Evolutionary conservation across 2,329 filamentous ascomycete genomes (phyloP).

Genomic region (Penicillium sumatraense): DNA sequence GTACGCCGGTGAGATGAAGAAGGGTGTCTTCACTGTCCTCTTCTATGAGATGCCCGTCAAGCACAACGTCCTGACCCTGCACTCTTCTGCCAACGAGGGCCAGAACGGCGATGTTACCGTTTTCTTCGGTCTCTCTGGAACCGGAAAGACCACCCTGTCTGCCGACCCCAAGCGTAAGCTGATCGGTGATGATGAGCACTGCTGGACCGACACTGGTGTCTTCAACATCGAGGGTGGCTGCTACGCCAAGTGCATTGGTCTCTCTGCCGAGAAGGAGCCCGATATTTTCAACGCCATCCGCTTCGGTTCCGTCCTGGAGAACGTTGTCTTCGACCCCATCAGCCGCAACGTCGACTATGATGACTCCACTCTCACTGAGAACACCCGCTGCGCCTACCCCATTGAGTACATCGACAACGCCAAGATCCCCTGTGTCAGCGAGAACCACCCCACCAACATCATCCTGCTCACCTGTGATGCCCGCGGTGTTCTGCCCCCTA

Average conservation of each 20-base stretch:
- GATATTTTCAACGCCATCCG: conserved; percentile 96
- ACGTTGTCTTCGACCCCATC: conserved; percentile 93
- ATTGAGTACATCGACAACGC: conserved; percentile 99
- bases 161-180: conserved; percentile 94
- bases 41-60: conserved; percentile 99
- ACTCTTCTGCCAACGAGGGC: conserved; percentile 98
- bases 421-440: conserved; percentile 93
- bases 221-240: conserved; percentile 99
- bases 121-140: conserved; percentile 98
- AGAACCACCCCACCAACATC: conserved; percentile 92
- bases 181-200: conserved; percentile 99
- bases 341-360: conserved; percentile 95
- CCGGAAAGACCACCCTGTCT: conserved; percentile 97
- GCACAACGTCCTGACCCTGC: conserved; percentile 97
- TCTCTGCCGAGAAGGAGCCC: conserved; percentile 97
- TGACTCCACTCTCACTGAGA: conserved; percentile 92
- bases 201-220: conserved; percentile 94
- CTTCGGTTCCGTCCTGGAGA: conserved; percentile 97
- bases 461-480: conserved; percentile 98
- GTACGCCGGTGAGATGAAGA: conserved; percentile 98
- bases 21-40: conserved; percentile 97
- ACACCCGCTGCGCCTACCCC: conserved; percentile 97
- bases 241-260: conserved; percentile 98
- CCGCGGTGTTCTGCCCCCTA: conserved; percentile 93
- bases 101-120: conserved; percentile 93